Base-by-base conservation (phyloP, 2,329 filamentous ascomycete genomes). In the Xylaria sp. region DNA sequence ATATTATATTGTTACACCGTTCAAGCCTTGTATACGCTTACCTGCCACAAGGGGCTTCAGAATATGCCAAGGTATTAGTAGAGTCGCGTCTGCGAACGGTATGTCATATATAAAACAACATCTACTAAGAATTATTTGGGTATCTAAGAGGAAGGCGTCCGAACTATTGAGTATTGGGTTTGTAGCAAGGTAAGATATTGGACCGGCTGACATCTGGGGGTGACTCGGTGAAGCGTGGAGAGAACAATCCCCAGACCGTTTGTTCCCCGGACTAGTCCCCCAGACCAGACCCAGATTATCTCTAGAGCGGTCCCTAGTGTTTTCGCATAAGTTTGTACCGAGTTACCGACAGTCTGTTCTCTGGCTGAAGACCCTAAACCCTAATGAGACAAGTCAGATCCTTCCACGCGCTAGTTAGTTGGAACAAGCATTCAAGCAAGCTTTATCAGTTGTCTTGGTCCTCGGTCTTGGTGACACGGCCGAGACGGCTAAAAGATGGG, bases 281-380 rank as follows among this genome's bases (percentile, higher is more conserved):
- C 55, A 10, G 12, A 56, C 32, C 23, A 34, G 53, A n/a, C n/a
- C 34, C 15, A 39, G 34, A 39, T 39, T 6, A 15, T 57, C 20
- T 3, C 55, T n/a, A 45, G 15, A 39, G 50, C 13, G 23, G 20
- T 12, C n/a, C 23, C 20, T 20, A 32, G 23, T 25, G 45, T 18
- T 53, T 48, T 65, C 56, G 63, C 39, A n/a, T 48, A 41, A 65
- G 18, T 39, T 57, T 62, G 12, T 23, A 28, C 60, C 60, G 61
- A 61, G 34, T 41, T 50, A 48, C 63, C 63, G 63, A 65, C 28
- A 25, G 45, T 34, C 32, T 8, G 48, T 30, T 36, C 13, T 5
- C 41, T 20, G n/a, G 18, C n/a, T 9, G 7, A n/a, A 18, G 4
- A 39, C 46, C 30, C 62, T 55, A 60, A 28, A 45, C 62, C 46